These are phyloP conservation scores for Fusarium globosum DNA, from an alignment of 2,329 filamentous ascomycete species.

Conservation along the genomic window DNA sequence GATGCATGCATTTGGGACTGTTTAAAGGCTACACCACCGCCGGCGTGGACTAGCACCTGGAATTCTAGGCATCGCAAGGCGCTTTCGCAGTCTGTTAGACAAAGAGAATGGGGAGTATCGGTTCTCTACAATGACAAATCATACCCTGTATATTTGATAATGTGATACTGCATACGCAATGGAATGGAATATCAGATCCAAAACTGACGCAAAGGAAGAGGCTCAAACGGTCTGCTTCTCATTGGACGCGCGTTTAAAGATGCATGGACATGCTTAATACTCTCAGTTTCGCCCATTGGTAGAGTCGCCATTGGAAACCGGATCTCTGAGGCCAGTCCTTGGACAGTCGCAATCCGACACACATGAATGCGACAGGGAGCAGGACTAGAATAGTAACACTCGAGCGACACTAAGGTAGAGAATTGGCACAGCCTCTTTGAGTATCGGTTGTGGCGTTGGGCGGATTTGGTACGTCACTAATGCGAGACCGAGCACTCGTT, in stretches of 20 bases:
- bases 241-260: constrained; percentile 32
- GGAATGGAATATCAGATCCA: not conserved
- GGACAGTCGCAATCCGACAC: constrained; percentile 19
- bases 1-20: constrained; percentile 7
- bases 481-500: not conserved
- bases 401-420: not conserved
- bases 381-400: constrained; percentile 29
- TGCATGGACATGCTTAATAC: not conserved
- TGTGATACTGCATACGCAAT: not conserved
- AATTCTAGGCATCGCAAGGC: not conserved
- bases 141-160: not conserved
- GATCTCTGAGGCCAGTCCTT: constrained; percentile 16
- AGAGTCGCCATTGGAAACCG: constrained; percentile 14
- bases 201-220: constrained; percentile 32
- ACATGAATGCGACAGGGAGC: not conserved
- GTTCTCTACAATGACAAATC: not conserved
- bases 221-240: constrained; percentile 20
- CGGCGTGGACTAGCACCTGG: constrained; percentile 5
- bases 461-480: constrained; percentile 10
- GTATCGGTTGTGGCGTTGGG: constrained; percentile 38
- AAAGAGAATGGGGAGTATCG: not conserved
- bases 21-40: not conserved
- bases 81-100: constrained; percentile 3
- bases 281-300: constrained; percentile 9
- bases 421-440: constrained; percentile 37